A percentile compares a stretch with the other conserved stretches of the same genome.
These are phyloP conservation scores for Phylloporus scabripes DNA, from an alignment of 768 basidiomycete species.

Conservation along the genomic window DNA sequence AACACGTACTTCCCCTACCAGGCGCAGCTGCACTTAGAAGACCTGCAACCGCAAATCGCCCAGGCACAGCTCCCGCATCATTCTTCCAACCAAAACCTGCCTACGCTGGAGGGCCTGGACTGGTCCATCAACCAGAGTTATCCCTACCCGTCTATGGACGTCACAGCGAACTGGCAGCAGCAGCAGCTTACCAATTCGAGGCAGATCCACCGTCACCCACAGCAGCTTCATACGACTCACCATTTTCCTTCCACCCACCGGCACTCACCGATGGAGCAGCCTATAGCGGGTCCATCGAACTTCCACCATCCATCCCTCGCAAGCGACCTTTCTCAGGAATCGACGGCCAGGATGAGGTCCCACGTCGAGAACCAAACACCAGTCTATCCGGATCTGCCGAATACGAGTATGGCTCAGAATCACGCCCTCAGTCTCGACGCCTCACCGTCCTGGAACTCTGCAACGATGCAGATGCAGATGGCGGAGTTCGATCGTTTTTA, in stretches of 20 bases:
- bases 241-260: slow-evolving; percentile 77
- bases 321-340: slow-evolving; percentile 61
- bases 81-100: slow-evolving; percentile 47
- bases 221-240: slow-evolving; percentile 47
- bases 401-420: slow-evolving; percentile 69
- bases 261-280: slow-evolving; percentile 36
- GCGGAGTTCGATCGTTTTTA: slow-evolving; percentile 45
- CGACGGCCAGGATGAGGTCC: slow-evolving; percentile 44
- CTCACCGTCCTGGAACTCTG: slow-evolving; percentile 87
- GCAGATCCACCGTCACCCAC: slow-evolving; percentile 29
- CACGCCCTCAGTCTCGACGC: slow-evolving; percentile 71
- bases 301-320: slow-evolving; percentile 43
- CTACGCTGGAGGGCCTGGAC: slow-evolving; percentile 46
- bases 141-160: slow-evolving; percentile 38
- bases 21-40: slow-evolving; percentile 48
- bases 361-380: slow-evolving; percentile 34
- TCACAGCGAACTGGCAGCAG: slow-evolving; percentile 35
- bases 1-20: slow-evolving; percentile 54
- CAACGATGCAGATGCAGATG: slow-evolving; percentile 58
- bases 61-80: slow-evolving; percentile 67
- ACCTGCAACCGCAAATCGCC: slow-evolving; percentile 57
- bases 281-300: slow-evolving; percentile 29
- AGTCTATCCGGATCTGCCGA: slow-evolving; percentile 31
- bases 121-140: slow-evolving; percentile 46
- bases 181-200: slow-evolving; percentile 30